Percentiles rank a stretch among this genome's conserved stretches.
Conservation (phyloP, 106 monocot genomes). For the Apostasia ramifera region DNA sequence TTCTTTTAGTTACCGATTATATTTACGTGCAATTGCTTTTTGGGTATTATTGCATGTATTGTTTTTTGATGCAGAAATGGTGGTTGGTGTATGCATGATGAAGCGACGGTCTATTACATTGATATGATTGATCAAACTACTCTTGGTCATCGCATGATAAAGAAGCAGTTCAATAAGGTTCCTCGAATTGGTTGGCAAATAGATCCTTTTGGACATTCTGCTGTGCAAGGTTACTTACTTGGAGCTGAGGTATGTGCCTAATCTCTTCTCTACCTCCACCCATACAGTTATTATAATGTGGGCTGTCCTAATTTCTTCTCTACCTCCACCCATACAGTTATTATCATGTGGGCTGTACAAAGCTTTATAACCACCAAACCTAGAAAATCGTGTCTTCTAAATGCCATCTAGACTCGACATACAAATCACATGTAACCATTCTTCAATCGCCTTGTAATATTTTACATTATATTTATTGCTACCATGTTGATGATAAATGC, state of each 20-base stretch:
- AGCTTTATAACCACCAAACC: background rate
- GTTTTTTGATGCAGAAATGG: slow-evolving; percentile 22
- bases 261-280: background rate
- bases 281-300: too few species aligned
- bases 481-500: too few species aligned
- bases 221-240: slow-evolving; percentile 40
- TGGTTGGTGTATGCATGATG: slow-evolving; percentile 58
- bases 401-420: too few species aligned
- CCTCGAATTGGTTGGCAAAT: slow-evolving; percentile 50
- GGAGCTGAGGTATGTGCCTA: slow-evolving; percentile 32
- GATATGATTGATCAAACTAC: slow-evolving; percentile 63
- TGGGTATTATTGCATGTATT: background rate
- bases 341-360: background rate
- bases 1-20: background rate
- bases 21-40: background rate
- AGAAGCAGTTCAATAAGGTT: slow-evolving; percentile 31
- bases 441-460: too few species aligned
- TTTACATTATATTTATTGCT: too few species aligned
- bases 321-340: background rate
- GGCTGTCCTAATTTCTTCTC: background rate
- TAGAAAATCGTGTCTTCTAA: too few species aligned
- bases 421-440: too few species aligned
- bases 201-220: slow-evolving; percentile 60
- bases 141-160: slow-evolving; percentile 45
- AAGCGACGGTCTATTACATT: slow-evolving; percentile 46